Evolutionary conservation across 352 stramenopile genomes (phyloP).

Genomic region (Phytophthora sansomeana): DNA sequence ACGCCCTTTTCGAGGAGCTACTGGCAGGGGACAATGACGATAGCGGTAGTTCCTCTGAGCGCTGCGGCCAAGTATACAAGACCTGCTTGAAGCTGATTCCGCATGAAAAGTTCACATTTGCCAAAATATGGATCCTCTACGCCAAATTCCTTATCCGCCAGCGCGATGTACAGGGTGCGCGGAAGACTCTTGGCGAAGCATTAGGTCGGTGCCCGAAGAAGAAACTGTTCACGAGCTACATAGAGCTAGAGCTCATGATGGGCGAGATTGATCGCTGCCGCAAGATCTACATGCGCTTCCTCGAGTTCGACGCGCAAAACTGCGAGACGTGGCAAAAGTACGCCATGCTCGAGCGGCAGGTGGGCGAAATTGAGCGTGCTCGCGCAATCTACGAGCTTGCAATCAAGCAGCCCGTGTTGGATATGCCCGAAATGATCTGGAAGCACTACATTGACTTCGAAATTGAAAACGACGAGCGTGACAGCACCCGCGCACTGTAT

Average conservation of each 20-base stretch:
- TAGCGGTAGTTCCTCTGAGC: conserved; percentile 51
- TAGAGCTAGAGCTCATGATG: conserved; percentile 97
- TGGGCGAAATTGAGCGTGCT: conserved; percentile 95
- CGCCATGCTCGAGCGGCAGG: conserved; percentile 95
- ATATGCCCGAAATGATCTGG: conserved; percentile 99
- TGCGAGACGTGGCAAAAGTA: conserved; percentile 96
- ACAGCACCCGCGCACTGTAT: conserved; percentile 94
- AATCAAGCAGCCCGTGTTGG: conserved; percentile 94
- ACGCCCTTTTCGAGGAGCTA: conserved; percentile 98
- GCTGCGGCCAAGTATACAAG: conserved; percentile 95
- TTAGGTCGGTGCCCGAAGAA: conserved; percentile 95
- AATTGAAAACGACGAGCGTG: conserved; percentile 85
- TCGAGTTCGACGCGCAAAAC: conserved; percentile 89
- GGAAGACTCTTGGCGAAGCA: conserved; percentile 94
- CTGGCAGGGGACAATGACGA: conserved; percentile 72
- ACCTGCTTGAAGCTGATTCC: conserved; percentile 95
- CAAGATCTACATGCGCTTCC: conserved; percentile 88
- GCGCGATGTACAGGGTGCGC: conserved; percentile 92
- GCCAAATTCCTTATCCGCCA: conserved; percentile 97
- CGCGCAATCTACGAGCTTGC: conserved; percentile 97
- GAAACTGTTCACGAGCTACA: conserved; percentile 94
- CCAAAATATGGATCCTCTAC: conserved; percentile 98
- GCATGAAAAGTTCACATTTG: conserved; percentile 97
- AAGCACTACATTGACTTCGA: conserved; percentile 99
- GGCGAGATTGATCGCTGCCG: conserved; percentile 98